These are phyloP conservation scores for Triangularia setosa DNA, from an alignment of 2,329 filamentous ascomycete species.

Conservation along the genomic window DNA sequence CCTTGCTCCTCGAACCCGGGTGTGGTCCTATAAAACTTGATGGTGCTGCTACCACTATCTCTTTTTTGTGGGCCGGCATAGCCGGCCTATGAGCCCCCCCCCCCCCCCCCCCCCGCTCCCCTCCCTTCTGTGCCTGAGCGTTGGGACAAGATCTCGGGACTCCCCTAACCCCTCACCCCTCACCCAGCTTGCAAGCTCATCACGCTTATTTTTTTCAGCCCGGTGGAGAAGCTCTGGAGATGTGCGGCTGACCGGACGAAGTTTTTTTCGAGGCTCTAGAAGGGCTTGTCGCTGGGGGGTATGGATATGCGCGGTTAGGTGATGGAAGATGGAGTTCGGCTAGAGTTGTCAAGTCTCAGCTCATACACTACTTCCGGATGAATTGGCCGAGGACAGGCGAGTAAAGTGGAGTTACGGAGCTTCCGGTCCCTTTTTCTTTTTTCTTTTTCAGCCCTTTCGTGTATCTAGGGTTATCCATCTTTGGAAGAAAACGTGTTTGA, in stretches of 20 bases:
- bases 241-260: neutral
- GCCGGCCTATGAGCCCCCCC: neutral
- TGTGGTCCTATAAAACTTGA: no score
- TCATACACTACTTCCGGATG: neutral
- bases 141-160: neutral
- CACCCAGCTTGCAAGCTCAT: neutral
- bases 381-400: neutral
- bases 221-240: neutral
- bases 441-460: neutral
- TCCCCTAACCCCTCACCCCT: no score
- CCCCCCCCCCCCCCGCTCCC: neutral
- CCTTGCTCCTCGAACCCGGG: no score
- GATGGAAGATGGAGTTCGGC: neutral
- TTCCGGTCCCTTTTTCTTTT: neutral
- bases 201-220: neutral
- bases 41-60: no score
- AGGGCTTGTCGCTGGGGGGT: no score
- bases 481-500: neutral
- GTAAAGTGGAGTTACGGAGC: neutral
- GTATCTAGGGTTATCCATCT: neutral
- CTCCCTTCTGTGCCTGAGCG: neutral
- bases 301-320: no score
- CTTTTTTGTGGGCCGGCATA: neutral
- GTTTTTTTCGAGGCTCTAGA: conserved; percentile 8
- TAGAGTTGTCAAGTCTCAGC: neutral